These are phyloP conservation scores for Debaryomycetaceae sp. DNA, from an alignment of 1,139 yeast species.

Conservation along the genomic window DNA sequence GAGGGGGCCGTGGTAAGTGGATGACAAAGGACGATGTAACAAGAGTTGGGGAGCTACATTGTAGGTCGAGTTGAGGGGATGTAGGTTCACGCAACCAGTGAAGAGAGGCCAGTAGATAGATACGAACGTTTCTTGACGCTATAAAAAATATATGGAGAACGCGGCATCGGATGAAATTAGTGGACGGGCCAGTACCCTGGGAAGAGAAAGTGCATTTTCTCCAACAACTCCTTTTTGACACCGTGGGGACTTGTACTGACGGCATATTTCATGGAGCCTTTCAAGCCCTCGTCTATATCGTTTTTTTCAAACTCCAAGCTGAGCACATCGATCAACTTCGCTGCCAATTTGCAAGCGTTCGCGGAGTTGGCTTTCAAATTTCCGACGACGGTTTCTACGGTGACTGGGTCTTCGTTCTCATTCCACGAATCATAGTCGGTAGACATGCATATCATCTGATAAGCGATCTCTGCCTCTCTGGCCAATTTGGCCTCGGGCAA, in stretches of 20 bases:
- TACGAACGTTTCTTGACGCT: too few relatives aligned
- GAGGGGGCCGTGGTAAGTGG: too few relatives aligned
- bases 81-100: too few relatives aligned
- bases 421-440: slow-evolving; percentile 99
- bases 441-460: slow-evolving; percentile 98
- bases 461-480: slow-evolving; percentile 92
- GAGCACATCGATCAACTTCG: slow-evolving; percentile 61
- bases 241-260: slow-evolving; percentile 80
- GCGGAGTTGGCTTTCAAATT: slow-evolving; percentile 83
- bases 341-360: slow-evolving; percentile 80
- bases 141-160: not conserved
- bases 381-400: slow-evolving; percentile 93
- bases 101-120: too few relatives aligned
- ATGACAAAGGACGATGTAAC: too few relatives aligned
- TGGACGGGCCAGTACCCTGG: slow-evolving; percentile 83
- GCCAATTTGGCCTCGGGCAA: slow-evolving; percentile 96
- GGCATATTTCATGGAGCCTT: slow-evolving; percentile 75
- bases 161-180: slow-evolving; percentile 3
- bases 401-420: slow-evolving; percentile 90
- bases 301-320: slow-evolving; percentile 61
- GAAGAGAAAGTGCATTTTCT: slow-evolving; percentile 80
- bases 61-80: too few relatives aligned
- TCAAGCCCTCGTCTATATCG: slow-evolving; percentile 61
- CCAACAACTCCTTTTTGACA: slow-evolving; percentile 66
- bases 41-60: too few relatives aligned